These are phyloP conservation scores for Stagonosporopsis cucurbitacearum DNA, from an alignment of 2,329 filamentous ascomycete species.

Conservation along the genomic window DNA sequence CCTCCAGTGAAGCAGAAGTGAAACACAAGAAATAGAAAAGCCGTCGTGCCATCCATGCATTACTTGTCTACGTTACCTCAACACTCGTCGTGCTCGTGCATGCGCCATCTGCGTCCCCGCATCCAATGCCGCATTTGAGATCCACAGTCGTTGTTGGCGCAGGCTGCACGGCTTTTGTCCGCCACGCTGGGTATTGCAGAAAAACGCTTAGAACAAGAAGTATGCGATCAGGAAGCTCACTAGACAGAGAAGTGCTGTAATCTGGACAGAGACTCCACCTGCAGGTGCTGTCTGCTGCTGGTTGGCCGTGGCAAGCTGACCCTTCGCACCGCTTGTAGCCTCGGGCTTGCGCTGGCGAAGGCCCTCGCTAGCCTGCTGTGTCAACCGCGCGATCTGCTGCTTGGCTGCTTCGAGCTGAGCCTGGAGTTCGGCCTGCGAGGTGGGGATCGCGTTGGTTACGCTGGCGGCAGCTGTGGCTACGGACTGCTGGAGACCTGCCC, in stretches of 20 bases:
- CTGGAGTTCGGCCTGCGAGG: conserved; percentile 68
- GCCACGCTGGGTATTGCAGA: conserved; percentile 27
- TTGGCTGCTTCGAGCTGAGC: conserved; percentile 77
- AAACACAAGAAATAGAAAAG: conserved; percentile 19
- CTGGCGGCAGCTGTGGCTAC: conserved; percentile 56
- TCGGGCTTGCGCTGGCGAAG: conserved; percentile 80
- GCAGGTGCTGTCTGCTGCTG: conserved; percentile 59
- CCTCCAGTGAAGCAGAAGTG: conserved; percentile 7
- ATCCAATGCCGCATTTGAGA: conserved; percentile 22
- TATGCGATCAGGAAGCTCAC: conserved; percentile 93
- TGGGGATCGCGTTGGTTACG: conserved; percentile 57
- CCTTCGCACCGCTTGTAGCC: conserved; percentile 59
- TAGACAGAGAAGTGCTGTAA: conserved; percentile 83
- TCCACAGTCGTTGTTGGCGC: conserved; percentile 32
- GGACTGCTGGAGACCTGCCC: conserved; percentile 44
- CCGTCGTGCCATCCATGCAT: conserved; percentile 10
- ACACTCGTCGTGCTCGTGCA: conserved; percentile 19
- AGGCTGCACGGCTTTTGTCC: conserved; percentile 27
- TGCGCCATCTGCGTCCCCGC: conserved; percentile 29
- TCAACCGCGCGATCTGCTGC: conserved; percentile 72
- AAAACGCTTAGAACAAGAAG: conserved; percentile 79
- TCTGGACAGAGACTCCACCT: conserved; percentile 85
- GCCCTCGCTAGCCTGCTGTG: conserved; percentile 65
- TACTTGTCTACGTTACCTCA: conserved; percentile 7
- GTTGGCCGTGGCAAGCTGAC: conserved; percentile 57